Base-by-base conservation (phyloP, 2,329 filamentous ascomycete species). In the Penicillium capsulatum region DNA sequence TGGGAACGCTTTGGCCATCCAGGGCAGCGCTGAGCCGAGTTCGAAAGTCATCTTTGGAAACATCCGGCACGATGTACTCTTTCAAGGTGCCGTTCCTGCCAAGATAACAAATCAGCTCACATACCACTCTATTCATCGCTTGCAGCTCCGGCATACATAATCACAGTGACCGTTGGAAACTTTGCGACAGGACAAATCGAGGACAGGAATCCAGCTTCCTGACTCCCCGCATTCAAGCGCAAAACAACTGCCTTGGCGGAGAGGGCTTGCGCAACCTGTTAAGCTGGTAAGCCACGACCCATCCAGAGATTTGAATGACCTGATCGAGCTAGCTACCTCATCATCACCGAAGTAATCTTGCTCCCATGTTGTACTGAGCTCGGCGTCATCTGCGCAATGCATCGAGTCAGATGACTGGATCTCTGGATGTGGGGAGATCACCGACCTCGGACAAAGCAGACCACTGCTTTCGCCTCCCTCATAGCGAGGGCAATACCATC, bases 361-460 rank as follows among this genome's bases (percentile, higher is more conserved):
- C 63, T 92, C 85, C 87, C 87, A 94, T 46, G 62, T 68, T 37
- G 71, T 67, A 61, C 86, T 91, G 57, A 85, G 81, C 17, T 80
- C 73, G 28, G 75, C 74, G 36, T 79, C 78, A 62, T 94, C 86
- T 89, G 17, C 51, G 45, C 45, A 38, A 16, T 22, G 31, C 33
- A 33, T 34, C 10, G 40, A 14, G 35, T 42, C 43, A 40, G 40
- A 37, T 45, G 36, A 45, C 38, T 33, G 20, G 30, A 34, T 27
- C 36, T 38, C n/a, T 36, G 27, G 35, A 38, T 42, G 45, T 45
- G 44, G 48, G 40, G 46, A 49, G 45, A 48, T 16, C 19, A 47
- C 71, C 50, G 64, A 88, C 86, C 83, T 58, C 81, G 79, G 20
- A 95, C 83, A 64, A 96, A 94, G 67, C 88, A 94, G 19, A 86